A percentile compares a stretch with the other conserved stretches of the same genome.
phyloP scores from a whole-genome alignment of 192 early-diverging fungal genomes.

The Rhizophagus clarus region DNA sequence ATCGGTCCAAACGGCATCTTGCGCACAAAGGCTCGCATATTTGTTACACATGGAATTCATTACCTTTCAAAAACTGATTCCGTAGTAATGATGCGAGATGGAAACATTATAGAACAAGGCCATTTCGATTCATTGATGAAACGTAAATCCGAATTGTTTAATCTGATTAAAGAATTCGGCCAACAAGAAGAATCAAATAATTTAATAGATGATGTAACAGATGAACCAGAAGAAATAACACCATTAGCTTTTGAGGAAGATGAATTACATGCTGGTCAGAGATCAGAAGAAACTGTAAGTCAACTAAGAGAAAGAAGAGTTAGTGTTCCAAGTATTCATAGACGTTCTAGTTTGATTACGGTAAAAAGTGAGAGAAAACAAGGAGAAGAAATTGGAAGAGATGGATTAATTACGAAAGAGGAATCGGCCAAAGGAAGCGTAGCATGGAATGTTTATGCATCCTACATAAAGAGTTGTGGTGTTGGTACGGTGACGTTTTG shows the following conservation, averaged over 20 bases:
- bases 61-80: constrained; percentile 68
- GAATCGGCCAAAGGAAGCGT: constrained; percentile 84
- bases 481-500: constrained; percentile 58
- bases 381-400: constrained; percentile 35
- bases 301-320: constrained; percentile 34
- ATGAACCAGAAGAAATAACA: constrained; percentile 29
- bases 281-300: neutral
- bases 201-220: neutral
- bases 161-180: constrained; percentile 76
- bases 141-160: constrained; percentile 59
- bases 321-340: constrained; percentile 48
- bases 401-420: constrained; percentile 75
- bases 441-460: constrained; percentile 73
- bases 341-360: constrained; percentile 61
- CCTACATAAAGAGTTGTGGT: constrained; percentile 82
- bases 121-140: constrained; percentile 67
- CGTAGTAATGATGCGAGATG: constrained; percentile 75
- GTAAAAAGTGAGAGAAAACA: constrained; percentile 29
- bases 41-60: constrained; percentile 83
- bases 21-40: constrained; percentile 72
- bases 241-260: constrained; percentile 33
- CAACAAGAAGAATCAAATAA: constrained; percentile 42
- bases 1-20: constrained; percentile 87
- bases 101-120: constrained; percentile 70
- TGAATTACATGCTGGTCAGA: constrained; percentile 32